Evolutionary conservation across 805 yeast species (phyloP), one percentile per base, ranked within the genome.

Genomic region (Candida takata): DNA sequence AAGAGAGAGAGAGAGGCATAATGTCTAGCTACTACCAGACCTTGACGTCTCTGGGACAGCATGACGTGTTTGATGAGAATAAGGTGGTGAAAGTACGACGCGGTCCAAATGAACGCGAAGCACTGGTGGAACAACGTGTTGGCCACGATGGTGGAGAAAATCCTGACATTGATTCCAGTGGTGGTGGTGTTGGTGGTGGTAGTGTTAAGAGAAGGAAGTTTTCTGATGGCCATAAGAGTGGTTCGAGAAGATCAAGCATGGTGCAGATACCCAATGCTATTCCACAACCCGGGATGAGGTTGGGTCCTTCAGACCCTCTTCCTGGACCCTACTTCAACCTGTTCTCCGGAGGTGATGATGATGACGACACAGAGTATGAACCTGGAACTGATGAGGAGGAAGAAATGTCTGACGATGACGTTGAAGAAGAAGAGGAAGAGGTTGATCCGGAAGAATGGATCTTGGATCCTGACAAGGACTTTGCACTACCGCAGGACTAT

Each of bases 281-380:
- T n/a, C n/a, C n/a, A n/a, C n/a, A n/a, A n/a, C n/a, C n/a, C n/a
- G n/a, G n/a, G 2, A 24, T 24, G 29, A 16, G 20, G 18, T n/a
- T 26, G 18, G 29, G 29, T 11, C 30, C 38, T 5, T 26, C 32
- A 12, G 33, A 29, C 7, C 29, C 32, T 6, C 20, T 35, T 16
- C 33, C 33, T 18, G 34, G 34, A 15, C 34, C 38, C 5, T 30
- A 13, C 19, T 31, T 24, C 23, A 29, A 35, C 29, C 10, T 33
- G 15, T 24, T 31, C 28, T 15, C 29, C 18, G 25, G 10, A 9
- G 29, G n/a, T 14, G 42, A 35, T 6, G 43, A 37, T 16, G 41
- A 37, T 18, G 43, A 36, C 13, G 44, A 40, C 21, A 38, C 41
- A 5, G 47, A 43, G 23, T 37, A 40, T 19, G 43, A 42, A 8